Conservation (phyloP, 2,329 filamentous ascomycete species). For the Fusarium sp. region DNA sequence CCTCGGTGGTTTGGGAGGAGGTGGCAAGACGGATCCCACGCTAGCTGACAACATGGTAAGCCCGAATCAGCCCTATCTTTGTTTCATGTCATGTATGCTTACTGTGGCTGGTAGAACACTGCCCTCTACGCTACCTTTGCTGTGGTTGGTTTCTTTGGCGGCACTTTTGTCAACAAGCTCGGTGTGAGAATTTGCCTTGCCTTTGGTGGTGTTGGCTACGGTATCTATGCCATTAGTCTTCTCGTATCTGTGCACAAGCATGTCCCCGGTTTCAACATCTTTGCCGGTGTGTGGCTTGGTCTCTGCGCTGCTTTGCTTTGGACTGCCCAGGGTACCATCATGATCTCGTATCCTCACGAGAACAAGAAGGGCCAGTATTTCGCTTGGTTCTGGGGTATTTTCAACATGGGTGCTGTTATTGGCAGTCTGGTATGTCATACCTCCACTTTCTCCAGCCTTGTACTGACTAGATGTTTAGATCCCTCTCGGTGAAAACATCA, state of each 20-base stretch:
- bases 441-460: rapidly evolving
- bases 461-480: slow-evolving; percentile 67
- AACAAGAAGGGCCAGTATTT: slow-evolving; percentile 89
- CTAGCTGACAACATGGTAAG: slow-evolving; percentile 56
- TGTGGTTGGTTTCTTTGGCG: slow-evolving; percentile 77
- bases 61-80: not conserved
- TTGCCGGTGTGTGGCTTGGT: slow-evolving; percentile 82
- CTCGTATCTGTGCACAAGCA: slow-evolving; percentile 78
- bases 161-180: slow-evolving; percentile 82
- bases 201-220: slow-evolving; percentile 83
- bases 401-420: slow-evolving; percentile 92
- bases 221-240: slow-evolving; percentile 76
- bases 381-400: slow-evolving; percentile 94
- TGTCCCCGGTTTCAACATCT: slow-evolving; percentile 63
- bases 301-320: slow-evolving; percentile 85
- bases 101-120: slow-evolving; percentile 55
- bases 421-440: slow-evolving; percentile 71
- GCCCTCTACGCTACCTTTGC: slow-evolving; percentile 80
- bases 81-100: not conserved
- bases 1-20: slow-evolving; percentile 74
- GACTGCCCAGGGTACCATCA: slow-evolving; percentile 87
- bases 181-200: slow-evolving; percentile 77
- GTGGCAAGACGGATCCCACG: slow-evolving; percentile 64
- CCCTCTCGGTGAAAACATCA: slow-evolving; percentile 53
- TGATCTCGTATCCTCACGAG: slow-evolving; percentile 91